Evolutionary conservation across 176 grass and related monocot species (phyloP).

Genomic region (Puya raimondii): DNA sequence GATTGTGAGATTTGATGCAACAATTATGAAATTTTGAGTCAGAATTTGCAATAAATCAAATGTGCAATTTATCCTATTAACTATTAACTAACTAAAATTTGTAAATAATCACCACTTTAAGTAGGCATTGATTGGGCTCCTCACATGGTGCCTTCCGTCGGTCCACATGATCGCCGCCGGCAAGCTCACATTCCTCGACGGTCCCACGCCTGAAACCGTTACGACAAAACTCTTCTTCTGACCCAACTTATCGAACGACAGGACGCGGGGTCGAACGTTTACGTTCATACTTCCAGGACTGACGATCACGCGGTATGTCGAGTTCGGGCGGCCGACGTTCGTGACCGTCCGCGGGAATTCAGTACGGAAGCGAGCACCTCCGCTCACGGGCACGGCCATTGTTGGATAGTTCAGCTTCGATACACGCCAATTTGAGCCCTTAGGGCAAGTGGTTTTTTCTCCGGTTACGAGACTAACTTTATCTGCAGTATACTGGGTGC

Average conservation of each 20-base stretch:
- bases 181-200: not conserved
- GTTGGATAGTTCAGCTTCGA: constrained; percentile 39
- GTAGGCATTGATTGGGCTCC: constrained; percentile 7
- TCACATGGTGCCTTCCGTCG: constrained; percentile 8
- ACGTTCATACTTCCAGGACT: not conserved
- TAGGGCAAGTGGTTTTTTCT: too few relatives aligned
- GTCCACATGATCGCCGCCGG: constrained; percentile 7
- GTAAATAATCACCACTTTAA: too few relatives aligned
- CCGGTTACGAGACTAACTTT: constrained; percentile 20
- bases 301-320: constrained; percentile 17
- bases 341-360: constrained; percentile 34
- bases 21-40: too few relatives aligned
- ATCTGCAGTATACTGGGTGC: constrained; percentile 28
- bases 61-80: too few relatives aligned
- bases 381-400: constrained; percentile 8
- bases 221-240: not conserved
- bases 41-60: too few relatives aligned
- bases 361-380: constrained; percentile 2
- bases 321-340: constrained; percentile 23
- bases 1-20: too few relatives aligned
- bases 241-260: constrained; percentile 5
- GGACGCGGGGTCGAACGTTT: constrained; percentile 4
- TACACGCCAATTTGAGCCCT: too few relatives aligned
- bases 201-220: not conserved
- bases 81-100: too few relatives aligned